Conservation (phyloP, 2,329 filamentous ascomycete species). For the Colletotrichum melonis region DNA sequence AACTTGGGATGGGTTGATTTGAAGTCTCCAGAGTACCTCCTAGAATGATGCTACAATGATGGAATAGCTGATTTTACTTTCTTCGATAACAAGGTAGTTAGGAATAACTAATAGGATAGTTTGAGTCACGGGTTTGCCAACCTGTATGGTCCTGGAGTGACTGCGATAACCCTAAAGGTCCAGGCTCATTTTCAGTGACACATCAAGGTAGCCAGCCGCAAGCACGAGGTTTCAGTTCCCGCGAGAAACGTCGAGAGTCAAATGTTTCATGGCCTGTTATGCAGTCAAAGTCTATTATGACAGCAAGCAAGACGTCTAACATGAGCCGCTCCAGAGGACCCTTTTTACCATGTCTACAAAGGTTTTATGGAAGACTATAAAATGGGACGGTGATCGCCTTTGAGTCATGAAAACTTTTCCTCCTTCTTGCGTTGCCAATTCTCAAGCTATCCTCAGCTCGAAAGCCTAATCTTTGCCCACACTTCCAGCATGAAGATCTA, state of each 20-base stretch:
- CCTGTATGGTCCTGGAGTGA: too few species aligned
- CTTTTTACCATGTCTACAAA: neutral
- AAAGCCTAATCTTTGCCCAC: neutral
- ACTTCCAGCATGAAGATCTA: neutral
- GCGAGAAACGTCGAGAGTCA: neutral
- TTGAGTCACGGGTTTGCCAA: too few species aligned
- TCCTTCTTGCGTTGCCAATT: neutral
- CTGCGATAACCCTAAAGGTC: neutral
- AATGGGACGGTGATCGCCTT: neutral
- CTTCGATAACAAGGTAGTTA: too few species aligned
- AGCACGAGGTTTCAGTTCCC: neutral
- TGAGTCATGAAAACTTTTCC: too few species aligned
- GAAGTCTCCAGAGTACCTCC: neutral
- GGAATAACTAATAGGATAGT: too few species aligned
- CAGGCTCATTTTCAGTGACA: neutral
- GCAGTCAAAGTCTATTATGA: neutral
- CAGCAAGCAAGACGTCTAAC: neutral
- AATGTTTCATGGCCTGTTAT: accelerated
- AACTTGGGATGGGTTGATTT: neutral
- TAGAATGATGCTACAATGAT: neutral
- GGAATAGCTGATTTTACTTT: too few species aligned
- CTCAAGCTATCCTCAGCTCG: neutral
- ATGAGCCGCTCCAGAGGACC: too few species aligned
- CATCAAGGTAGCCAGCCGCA: neutral
- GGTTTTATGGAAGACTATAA: neutral